Evolutionary conservation across 306 rosid species (phyloP).

Genomic region (Inga laurina): DNA sequence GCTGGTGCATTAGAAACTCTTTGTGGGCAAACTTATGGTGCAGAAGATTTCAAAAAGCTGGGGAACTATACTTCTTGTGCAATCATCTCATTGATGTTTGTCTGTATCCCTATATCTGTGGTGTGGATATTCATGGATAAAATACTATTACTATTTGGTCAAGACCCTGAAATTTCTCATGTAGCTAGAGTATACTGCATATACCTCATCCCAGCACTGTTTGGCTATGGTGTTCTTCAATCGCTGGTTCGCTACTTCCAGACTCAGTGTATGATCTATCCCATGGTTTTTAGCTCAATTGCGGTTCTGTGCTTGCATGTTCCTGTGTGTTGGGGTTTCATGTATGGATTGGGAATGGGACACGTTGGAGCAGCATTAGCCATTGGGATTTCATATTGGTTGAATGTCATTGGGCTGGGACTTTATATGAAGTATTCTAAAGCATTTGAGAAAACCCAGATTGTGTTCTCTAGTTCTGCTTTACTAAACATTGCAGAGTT

Average conservation of each 20-base stretch:
- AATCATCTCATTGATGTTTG: slow-evolving; percentile 42
- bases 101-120: slow-evolving; percentile 57
- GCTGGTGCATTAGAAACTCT: slow-evolving; percentile 72
- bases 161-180: slow-evolving; percentile 51
- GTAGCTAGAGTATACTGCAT: slow-evolving; percentile 48
- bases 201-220: slow-evolving; percentile 56
- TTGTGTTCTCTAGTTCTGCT: slow-evolving; percentile 40
- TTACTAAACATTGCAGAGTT: slow-evolving; percentile 42
- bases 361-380: slow-evolving; percentile 63
- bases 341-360: slow-evolving; percentile 47
- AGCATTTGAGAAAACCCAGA: slow-evolving; percentile 51
- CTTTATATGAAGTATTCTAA: slow-evolving; percentile 52
- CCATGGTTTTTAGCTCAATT: slow-evolving; percentile 54
- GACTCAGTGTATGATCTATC: slow-evolving; percentile 54
- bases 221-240: slow-evolving; percentile 53
- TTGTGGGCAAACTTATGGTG: slow-evolving; percentile 67
- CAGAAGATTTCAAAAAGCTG: slow-evolving; percentile 45
- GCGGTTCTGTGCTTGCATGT: slow-evolving; percentile 53
- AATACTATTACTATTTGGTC: slow-evolving; percentile 46
- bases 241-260: slow-evolving; percentile 55
- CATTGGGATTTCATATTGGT: slow-evolving; percentile 62
- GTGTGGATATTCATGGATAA: slow-evolving; percentile 62
- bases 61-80: slow-evolving; percentile 57
- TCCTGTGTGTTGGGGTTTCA: slow-evolving; percentile 55
- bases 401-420: slow-evolving; percentile 52